Evolutionary conservation across 164 flowering plant species (phyloP), one percentile per base, ranked within the genome.

Genomic region (Macadamia tetraphylla): DNA sequence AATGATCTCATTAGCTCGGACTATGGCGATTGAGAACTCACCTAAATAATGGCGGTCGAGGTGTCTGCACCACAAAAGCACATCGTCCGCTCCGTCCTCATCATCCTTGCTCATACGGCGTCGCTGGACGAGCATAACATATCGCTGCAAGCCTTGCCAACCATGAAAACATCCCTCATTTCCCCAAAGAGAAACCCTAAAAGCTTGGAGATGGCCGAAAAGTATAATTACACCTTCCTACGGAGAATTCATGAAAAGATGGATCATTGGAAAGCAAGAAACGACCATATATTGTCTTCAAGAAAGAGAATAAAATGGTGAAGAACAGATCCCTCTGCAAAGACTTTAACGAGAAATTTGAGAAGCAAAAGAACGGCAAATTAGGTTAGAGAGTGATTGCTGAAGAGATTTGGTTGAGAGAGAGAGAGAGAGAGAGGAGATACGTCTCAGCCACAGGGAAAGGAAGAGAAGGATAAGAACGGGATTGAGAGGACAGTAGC

Each of bases 81-180:
- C 56, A 58, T 83, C 88, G 43, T 73, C 83, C 31, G 61, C 69
- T 9, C 67, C 66, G 14, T 60, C 71, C 57, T 40, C 74, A 70
- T 81, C 83, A 81, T 84, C 90, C 87, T 73, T 86, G 88, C 67
- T 86, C 92, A 82, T 82, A 82, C 84, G 72, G 78, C 86, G 86
- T 84, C 68, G 72, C 68, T 83, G 73, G 42, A 84, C 81, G 91
- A 49, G 74, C 86, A 82, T n/a, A 83, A 60, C 86, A 86, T 8
- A 81, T 79, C 59, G 75, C 62, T 6, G 75, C 85, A 23, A 77
- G 60, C 73, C 75, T 86, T 83, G 71, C 79, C 83, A 89, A 53
- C 87, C 85, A 81, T 65, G 91, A 86, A 65, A 78, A 76, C 92
- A 89, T 88, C 89, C 89, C 89, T 82, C 92, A 88, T 89, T 86